Percentiles rank a stretch among this genome's conserved stretches.
These are phyloP conservation scores for Posidonia australis DNA, from an alignment of 106 monocot species.

Conservation along the genomic window DNA sequence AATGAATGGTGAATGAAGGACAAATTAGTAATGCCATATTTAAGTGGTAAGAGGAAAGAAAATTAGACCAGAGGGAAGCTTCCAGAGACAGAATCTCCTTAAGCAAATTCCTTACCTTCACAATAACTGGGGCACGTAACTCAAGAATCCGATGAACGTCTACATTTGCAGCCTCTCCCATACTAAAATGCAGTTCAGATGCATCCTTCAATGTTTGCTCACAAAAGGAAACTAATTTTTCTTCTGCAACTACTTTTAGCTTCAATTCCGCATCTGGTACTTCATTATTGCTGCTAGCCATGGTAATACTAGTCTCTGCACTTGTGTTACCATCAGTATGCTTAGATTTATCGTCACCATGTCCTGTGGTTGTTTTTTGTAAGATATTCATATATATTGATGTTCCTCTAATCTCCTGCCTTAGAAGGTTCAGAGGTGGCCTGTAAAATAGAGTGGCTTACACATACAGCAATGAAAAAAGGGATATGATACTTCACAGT, in stretches of 20 bases:
- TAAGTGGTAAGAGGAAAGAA: too few species aligned
- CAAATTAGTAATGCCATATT: too few species aligned
- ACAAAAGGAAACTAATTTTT: conserved; percentile 86
- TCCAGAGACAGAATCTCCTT: too few species aligned
- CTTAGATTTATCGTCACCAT: conserved; percentile 11
- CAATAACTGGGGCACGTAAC: conserved; percentile 79
- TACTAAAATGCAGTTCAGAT: conserved; percentile 65
- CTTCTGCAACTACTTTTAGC: conserved; percentile 70
- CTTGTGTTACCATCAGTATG: conserved; percentile 3
- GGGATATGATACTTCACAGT: background rate
- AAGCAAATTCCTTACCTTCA: conserved; percentile 57
- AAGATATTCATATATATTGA: conserved; percentile 85
- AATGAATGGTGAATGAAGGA: too few species aligned
- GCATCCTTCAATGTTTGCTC: conserved; percentile 82
- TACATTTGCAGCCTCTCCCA: conserved; percentile 52
- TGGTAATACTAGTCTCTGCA: background rate
- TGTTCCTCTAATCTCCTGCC: conserved; percentile 89
- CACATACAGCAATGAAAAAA: conserved; percentile 1
- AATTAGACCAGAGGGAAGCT: too few species aligned
- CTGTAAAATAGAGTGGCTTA: conserved; percentile 28
- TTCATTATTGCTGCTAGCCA: conserved; percentile 10
- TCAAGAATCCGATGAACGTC: conserved; percentile 76
- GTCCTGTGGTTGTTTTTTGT: conserved; percentile 59
- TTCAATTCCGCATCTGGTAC: conserved; percentile 32
- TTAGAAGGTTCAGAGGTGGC: conserved; percentile 88